Evolutionary conservation across 805 yeast species (phyloP).

Genomic region (Torulaspora microellipsoides): DNA sequence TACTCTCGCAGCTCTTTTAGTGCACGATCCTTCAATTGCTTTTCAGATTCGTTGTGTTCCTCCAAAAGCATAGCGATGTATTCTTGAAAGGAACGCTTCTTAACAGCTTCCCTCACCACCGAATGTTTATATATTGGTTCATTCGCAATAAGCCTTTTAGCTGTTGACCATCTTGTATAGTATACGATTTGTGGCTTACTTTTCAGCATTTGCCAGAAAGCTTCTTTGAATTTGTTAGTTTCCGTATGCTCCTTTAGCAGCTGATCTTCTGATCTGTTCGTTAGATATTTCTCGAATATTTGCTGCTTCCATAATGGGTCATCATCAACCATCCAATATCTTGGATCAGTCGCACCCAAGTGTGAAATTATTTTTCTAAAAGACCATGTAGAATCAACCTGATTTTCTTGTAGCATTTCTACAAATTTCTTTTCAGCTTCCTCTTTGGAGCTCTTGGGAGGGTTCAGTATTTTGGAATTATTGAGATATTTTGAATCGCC

Average conservation of each 20-base stretch:
- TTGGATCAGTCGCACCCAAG: constrained; percentile 49
- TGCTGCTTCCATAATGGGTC: constrained; percentile 58
- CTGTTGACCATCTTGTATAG: constrained; percentile 61
- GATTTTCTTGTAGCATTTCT: constrained; percentile 47
- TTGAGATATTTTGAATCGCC: constrained; percentile 20
- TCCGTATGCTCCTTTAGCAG: constrained; percentile 49
- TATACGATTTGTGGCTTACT: constrained; percentile 43
- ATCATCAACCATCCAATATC: constrained; percentile 59
- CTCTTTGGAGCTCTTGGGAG: constrained; percentile 23
- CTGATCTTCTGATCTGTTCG: constrained; percentile 47
- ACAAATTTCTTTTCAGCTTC: constrained; percentile 46
- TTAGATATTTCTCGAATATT: constrained; percentile 61
- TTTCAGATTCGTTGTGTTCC: constrained; percentile 23
- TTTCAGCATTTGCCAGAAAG: constrained; percentile 47
- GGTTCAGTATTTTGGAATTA: constrained; percentile 29
- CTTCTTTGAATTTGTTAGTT: constrained; percentile 50
- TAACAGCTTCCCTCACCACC: constrained; percentile 52
- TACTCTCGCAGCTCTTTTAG: constrained; percentile 49
- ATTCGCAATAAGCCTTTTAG: constrained; percentile 48
- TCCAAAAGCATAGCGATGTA: constrained; percentile 42
- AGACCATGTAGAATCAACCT: constrained; percentile 72
- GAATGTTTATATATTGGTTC: constrained; percentile 66
- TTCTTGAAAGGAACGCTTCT: constrained; percentile 49
- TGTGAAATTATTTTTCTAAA: constrained; percentile 58
- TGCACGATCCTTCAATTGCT: constrained; percentile 43